Base-by-base conservation (phyloP, 2,329 filamentous ascomycete species). In the Xylaria sp. region DNA sequence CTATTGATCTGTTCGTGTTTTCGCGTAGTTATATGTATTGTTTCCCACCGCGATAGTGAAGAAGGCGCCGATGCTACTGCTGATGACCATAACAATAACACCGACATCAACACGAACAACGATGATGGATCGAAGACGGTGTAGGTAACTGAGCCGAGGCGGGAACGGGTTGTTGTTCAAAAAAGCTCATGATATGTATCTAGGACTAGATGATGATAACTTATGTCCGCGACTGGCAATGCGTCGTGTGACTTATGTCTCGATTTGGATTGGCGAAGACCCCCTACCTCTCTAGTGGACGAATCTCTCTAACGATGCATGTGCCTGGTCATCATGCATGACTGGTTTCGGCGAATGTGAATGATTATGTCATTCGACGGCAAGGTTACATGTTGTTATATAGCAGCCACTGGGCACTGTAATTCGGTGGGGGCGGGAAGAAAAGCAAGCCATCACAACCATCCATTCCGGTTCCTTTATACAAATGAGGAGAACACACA, bases 221-320 rank as follows among this genome's bases (percentile, higher is more conserved):
- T 44, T 28, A 34, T 54, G 28, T 7, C 31, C 23, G 41, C 3
- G 56, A 46, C 28, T 12, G 41, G 58, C 18, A 66, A 52, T 63
- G 34, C 37, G 60, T 69, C 67, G 63, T 59, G 64, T 67, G 64
- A 67, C 61, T 7, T 39, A 63, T 64, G 20, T 5, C 67, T 57
- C 18, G 50, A 67, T 64, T 61, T 46, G 59, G 55, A 61, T 25
- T 56, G 60, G 41, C 1, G 12, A 44, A 48, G 10, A 2, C 10
- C 1, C 34, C 10, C 8, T 46, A 37, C 34, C 10, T 9, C 34
- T 37, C 8, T 46, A 37, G 18, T 6, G 15, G 20, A 8, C 37
- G 50, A 31, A 28, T 41, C 55, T 44, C 55, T 44, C 55, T 44
- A 57, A 15, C 34, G 20, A 18, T 23, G 34, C 52, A 39, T 56